Percentiles rank a stretch among this genome's conserved stretches.
Evolutionary conservation across 495 filamentous ascomycete species (phyloP).

Genomic region (Penicillium silybi): DNA sequence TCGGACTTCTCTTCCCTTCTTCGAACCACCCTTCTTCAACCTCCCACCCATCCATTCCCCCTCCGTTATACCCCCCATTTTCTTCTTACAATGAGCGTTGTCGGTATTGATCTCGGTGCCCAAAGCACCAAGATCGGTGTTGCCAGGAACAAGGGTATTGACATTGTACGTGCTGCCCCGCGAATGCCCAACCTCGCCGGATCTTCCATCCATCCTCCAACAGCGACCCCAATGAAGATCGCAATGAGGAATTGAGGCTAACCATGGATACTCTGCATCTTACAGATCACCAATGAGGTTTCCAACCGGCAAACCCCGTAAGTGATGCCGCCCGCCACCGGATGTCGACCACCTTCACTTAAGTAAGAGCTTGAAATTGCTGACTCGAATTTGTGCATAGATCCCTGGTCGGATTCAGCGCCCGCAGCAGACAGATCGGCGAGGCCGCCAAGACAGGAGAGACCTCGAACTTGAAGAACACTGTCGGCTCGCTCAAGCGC

Average conservation of each 20-base stretch:
- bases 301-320: conserved; percentile 98
- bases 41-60: conserved; percentile 13
- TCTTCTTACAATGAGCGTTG: conserved; percentile 61
- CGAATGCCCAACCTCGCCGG: conserved; percentile 5
- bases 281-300: conserved; percentile 95
- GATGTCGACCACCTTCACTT: conserved; percentile 6
- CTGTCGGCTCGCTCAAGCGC: conserved; percentile 86
- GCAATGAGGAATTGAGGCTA: conserved; percentile 15
- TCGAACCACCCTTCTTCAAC: conserved; percentile 15
- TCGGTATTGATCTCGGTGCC: conserved; percentile 93
- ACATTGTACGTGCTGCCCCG: conserved; percentile 76
- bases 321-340: conserved; percentile 36
- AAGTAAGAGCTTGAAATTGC: conserved; percentile 11
- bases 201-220: not conserved
- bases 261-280: conserved; percentile 12
- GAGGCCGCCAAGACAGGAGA: conserved; percentile 98
- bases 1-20: conserved; percentile 28
- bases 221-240: not conserved
- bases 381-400: conserved; percentile 48
- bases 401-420: conserved; percentile 90
- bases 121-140: conserved; percentile 97
- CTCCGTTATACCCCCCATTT: conserved; percentile 13
- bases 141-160: conserved; percentile 95
- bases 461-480: conserved; percentile 99
- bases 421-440: conserved; percentile 87